These are phyloP conservation scores for Fusarium sacchari DNA, from an alignment of 2,329 filamentous ascomycete species.

Conservation along the genomic window DNA sequence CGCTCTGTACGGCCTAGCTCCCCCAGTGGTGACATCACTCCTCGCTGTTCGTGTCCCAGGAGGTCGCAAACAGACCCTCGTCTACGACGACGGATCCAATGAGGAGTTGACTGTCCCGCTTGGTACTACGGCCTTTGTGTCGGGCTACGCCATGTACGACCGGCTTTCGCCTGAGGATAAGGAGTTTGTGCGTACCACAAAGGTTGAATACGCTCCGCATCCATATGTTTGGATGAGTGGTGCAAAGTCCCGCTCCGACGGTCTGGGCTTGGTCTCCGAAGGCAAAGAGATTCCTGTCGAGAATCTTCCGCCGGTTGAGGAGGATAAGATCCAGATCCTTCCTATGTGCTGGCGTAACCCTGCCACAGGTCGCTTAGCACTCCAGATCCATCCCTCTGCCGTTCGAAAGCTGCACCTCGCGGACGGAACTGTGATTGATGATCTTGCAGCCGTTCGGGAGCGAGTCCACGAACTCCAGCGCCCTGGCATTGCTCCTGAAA, in stretches of 20 bases:
- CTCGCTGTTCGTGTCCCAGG: slow-evolving; percentile 78
- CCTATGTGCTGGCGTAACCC: slow-evolving; percentile 85
- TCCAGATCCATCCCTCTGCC: slow-evolving; percentile 80
- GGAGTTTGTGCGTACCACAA: slow-evolving; percentile 72
- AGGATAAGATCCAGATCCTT: slow-evolving; percentile 74
- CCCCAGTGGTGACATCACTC: slow-evolving; percentile 76
- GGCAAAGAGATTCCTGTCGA: slow-evolving; percentile 67
- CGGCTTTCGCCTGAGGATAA: slow-evolving; percentile 72
- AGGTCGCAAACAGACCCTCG: slow-evolving; percentile 71
- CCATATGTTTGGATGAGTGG: slow-evolving; percentile 85
- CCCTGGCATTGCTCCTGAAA: slow-evolving; percentile 73
- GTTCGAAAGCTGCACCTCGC: slow-evolving; percentile 74
- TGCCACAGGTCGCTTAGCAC: slow-evolving; percentile 71
- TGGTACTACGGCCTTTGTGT: slow-evolving; percentile 81
- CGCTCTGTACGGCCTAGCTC: slow-evolving; percentile 78
- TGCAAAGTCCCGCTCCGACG: slow-evolving; percentile 73
- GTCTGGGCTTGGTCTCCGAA: slow-evolving; percentile 77
- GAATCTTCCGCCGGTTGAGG: slow-evolving; percentile 72
- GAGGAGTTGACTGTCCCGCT: slow-evolving; percentile 75
- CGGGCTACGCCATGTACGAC: slow-evolving; percentile 76
- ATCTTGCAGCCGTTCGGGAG: slow-evolving; percentile 72
- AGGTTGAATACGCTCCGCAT: slow-evolving; percentile 79
- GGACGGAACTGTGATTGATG: slow-evolving; percentile 75
- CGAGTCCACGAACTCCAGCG: slow-evolving; percentile 76
- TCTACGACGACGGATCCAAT: slow-evolving; percentile 77